Base-by-base conservation (phyloP, 2,329 filamentous ascomycete species). In the Colletotrichum agaves region DNA sequence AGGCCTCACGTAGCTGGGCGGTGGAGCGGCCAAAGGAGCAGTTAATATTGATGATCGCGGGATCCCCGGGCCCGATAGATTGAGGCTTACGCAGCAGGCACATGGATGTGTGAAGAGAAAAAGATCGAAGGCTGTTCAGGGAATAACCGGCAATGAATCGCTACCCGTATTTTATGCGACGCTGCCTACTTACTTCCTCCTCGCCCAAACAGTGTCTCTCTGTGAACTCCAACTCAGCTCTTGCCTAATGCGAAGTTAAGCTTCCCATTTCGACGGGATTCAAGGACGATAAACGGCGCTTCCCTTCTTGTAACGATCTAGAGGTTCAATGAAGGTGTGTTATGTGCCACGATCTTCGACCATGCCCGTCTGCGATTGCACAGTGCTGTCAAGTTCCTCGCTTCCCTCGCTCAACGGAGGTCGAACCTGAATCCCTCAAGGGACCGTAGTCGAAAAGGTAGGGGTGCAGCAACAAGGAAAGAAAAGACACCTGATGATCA, bases 31-130 rank as follows among this genome's bases (percentile, higher is more conserved):
- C 27, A 63, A 37, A 59, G 31, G 37, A 59, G 43, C 21, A 52
- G 61, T 44, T 53, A 53, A 53, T 50, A 37, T 44, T 58, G 64
- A 49, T 64, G 61, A 67, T 67, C 64, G 64, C 64, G 64, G 64
- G 61, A 67, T 64, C 53, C 39, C 64, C 64, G 64, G 61, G 39
- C 37, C 23, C 53, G 53, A 67, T 59, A 53, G 61, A 49, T 49
- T 55, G 53, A 67, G 61, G 61, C 53, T 67, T 64, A 64, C 64
- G 64, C 61, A 67, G 61, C 64, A 47, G 43, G 60, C 64, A 64
- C 47, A 59, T 53, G 21, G 41, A 58, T 63, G 52, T 53, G 60
- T 63, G 52, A 47, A 63, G 44, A 35, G 50, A 57, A 50, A 37
- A 19, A 43, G 35, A 13, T 44, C 39, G 39, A 10, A n/a, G 31